phyloP scores from a whole-genome alignment of 371 early-diverging fungal species.

The Capniomyces stellatus region DNA sequence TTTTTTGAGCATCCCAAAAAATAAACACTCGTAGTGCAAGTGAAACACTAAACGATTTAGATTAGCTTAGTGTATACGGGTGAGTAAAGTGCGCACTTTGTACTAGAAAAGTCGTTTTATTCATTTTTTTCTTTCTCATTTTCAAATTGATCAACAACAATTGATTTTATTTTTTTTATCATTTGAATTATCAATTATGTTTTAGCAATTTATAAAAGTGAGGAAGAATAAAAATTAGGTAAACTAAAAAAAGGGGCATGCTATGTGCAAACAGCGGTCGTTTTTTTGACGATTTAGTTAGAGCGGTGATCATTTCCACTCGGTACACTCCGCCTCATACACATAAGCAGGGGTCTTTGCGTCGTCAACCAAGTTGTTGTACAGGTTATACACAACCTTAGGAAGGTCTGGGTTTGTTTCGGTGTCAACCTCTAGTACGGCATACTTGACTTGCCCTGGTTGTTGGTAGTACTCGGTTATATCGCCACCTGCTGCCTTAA shows the following conservation, averaged over 20 bases:
- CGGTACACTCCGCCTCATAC: slow-evolving; percentile 13
- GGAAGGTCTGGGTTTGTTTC: slow-evolving; percentile 11
- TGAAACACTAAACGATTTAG: too few relatives aligned
- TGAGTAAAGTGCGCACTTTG: too few relatives aligned
- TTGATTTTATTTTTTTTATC: background rate
- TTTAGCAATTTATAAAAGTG: background rate
- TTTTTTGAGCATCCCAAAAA: too few relatives aligned
- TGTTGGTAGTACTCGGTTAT: slow-evolving; percentile 18
- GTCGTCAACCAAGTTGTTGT: slow-evolving; percentile 13
- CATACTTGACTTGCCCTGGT: slow-evolving; percentile 24
- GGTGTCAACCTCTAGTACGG: slow-evolving; percentile 23
- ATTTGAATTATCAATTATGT: background rate
- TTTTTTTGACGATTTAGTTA: too few relatives aligned
- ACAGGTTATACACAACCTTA: slow-evolving; percentile 16
- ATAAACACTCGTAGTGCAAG: too few relatives aligned
- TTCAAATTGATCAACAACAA: background rate
- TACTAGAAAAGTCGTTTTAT: too few relatives aligned
- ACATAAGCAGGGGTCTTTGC: slow-evolving; percentile 15
- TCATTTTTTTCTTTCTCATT: too few relatives aligned
- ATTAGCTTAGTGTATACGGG: too few relatives aligned
- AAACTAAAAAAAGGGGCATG: too few relatives aligned
- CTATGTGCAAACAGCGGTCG: too few relatives aligned
- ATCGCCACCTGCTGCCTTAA: slow-evolving; percentile 10
- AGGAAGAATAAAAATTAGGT: too few relatives aligned
- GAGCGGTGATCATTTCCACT: slow-evolving; percentile 8